These are phyloP conservation scores for Erodium chrysanthum DNA, from an alignment of 441 rosid species.

Conservation along the genomic window DNA sequence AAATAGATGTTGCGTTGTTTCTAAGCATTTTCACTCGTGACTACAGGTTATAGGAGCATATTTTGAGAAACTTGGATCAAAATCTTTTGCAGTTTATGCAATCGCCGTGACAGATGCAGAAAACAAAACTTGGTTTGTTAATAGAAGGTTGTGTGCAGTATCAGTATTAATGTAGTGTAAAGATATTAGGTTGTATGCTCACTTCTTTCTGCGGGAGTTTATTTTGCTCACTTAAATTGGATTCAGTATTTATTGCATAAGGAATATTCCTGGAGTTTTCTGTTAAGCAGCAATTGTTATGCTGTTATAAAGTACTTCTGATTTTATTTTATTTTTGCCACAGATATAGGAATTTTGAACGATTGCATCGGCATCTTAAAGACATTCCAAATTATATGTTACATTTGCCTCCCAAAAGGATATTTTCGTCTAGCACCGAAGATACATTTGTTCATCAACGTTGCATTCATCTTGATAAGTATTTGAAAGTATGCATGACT, in stretches of 20 bases:
- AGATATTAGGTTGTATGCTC: background rate
- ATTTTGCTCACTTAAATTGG: background rate
- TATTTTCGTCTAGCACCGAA: conserved; percentile 97
- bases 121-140: conserved; percentile 78
- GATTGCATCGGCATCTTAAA: conserved; percentile 79
- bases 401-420: conserved; percentile 95
- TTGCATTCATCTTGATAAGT: conserved; percentile 90
- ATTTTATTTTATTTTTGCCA: conserved; percentile 10
- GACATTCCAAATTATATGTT: conserved; percentile 91
- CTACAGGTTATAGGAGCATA: conserved; percentile 87
- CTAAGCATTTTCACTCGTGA: background rate
- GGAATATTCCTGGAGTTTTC: conserved; percentile 11
- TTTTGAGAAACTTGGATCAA: conserved; percentile 85
- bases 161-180: background rate
- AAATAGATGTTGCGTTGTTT: background rate
- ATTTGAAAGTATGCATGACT: conserved; percentile 51
- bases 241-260: background rate
- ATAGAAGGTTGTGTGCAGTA: conserved; percentile 66
- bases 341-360: conserved; percentile 97
- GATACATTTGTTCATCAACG: conserved; percentile 97
- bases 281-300: background rate
- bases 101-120: conserved; percentile 84
- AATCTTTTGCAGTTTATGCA: conserved; percentile 95
- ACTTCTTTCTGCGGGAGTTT: background rate
- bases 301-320: conserved; percentile 6